Conservation (phyloP, 306 rosid genomes). For the Quercus dentata region DNA sequence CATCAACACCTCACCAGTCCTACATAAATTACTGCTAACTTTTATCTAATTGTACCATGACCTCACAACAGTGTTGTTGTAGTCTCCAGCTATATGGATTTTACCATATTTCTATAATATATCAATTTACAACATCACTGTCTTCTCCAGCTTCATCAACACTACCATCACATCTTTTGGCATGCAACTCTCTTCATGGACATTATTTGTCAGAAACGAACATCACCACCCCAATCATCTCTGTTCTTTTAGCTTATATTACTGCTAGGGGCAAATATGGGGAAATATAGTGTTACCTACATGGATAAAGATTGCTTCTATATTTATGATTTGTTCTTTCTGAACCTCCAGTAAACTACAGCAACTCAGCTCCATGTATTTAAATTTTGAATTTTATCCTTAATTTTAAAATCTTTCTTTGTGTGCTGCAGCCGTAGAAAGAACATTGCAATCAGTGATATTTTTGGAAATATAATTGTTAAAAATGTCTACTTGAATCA, state of each 20-base stretch:
- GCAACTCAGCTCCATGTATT: neutral
- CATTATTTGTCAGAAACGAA: neutral
- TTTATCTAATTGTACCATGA: too few species aligned
- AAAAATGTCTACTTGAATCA: neutral
- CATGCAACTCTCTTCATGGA: neutral
- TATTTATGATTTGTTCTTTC: neutral
- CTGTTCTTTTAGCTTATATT: neutral
- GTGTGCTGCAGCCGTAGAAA: neutral
- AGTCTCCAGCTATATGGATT: too few species aligned
- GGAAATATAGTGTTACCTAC: neutral
- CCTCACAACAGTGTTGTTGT: too few species aligned
- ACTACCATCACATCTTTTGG: neutral
- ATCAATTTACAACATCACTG: too few species aligned
- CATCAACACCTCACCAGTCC: neutral
- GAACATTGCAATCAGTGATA: neutral
- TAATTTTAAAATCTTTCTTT: neutral
- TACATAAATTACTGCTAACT: constrained; percentile 18
- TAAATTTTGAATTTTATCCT: neutral
- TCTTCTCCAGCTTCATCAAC: neutral
- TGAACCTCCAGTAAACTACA: neutral
- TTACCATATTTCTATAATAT: too few species aligned
- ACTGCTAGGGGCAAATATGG: neutral
- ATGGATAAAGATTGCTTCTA: neutral
- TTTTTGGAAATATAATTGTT: neutral
- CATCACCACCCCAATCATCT: neutral